Evolutionary conservation across 2,329 filamentous ascomycete species (phyloP).

Genomic region (Dothidotthia symphoricarpi): DNA sequence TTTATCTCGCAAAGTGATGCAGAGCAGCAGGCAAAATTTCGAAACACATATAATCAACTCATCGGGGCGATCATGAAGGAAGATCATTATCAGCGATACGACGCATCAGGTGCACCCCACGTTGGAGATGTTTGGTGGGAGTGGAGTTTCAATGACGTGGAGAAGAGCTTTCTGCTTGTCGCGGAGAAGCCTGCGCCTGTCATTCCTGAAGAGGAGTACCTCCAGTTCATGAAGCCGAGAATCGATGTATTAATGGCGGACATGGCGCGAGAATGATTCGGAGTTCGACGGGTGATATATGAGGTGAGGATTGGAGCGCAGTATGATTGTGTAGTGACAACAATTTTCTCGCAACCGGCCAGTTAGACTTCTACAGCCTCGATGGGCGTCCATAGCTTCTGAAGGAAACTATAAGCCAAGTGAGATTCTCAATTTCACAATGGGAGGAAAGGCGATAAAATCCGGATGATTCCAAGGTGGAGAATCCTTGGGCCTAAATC

Average conservation of each 20-base stretch:
- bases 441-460: no score
- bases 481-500: no score
- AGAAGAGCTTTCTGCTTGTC: constrained; percentile 32
- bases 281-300: background rate
- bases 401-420: no score
- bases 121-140: constrained; percentile 43
- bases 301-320: no score
- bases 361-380: no score
- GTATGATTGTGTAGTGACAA: no score
- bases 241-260: constrained; percentile 37
- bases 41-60: constrained; percentile 30
- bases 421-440: no score
- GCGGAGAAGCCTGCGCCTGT: constrained; percentile 26
- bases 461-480: no score
- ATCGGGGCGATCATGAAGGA: constrained; percentile 43
- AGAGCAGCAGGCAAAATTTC: background rate
- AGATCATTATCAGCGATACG: constrained; percentile 44
- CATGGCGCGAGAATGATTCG: constrained; percentile 21
- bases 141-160: constrained; percentile 35
- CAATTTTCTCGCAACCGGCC: no score
- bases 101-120: constrained; percentile 25
- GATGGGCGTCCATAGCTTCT: no score
- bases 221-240: constrained; percentile 39
- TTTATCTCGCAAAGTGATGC: constrained; percentile 31
- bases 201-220: constrained; percentile 40